Evolutionary conservation across 441 rosid species (phyloP).

Genomic region (Sinapis alba): DNA sequence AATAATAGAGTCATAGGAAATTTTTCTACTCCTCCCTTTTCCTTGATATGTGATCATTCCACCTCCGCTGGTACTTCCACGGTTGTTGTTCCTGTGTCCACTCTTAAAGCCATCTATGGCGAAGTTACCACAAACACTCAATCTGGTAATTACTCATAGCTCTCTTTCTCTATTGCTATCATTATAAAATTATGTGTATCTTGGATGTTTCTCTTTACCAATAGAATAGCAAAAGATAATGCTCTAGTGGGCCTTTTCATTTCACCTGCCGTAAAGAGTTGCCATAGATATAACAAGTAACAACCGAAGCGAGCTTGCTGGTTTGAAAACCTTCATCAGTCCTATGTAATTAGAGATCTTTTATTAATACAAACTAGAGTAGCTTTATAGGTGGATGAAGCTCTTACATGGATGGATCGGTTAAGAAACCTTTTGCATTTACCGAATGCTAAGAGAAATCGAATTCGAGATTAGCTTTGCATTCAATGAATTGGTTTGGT

Average conservation of each 20-base stretch:
- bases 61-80: slow-evolving; percentile 44
- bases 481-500: slow-evolving; percentile 7
- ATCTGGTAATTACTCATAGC: slow-evolving; percentile 31
- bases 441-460: not conserved
- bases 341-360: not conserved
- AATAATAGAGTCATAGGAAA: too few relatives aligned
- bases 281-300: not conserved
- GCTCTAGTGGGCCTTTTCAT: not conserved
- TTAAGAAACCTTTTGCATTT: not conserved
- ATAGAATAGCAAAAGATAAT: not conserved
- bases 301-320: not conserved
- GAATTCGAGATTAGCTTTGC: not conserved
- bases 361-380: not conserved
- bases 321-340: not conserved
- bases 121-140: slow-evolving; percentile 46
- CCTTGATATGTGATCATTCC: too few relatives aligned
- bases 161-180: not conserved
- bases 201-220: not conserved
- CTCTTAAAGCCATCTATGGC: slow-evolving; percentile 68
- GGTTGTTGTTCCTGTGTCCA: slow-evolving; percentile 54
- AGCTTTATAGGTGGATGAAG: not conserved
- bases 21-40: too few relatives aligned
- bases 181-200: not conserved
- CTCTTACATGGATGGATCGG: not conserved
- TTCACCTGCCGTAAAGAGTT: not conserved